phyloP scores from a whole-genome alignment of 805 yeast species.

The Kluyveromyces lactis region DNA sequence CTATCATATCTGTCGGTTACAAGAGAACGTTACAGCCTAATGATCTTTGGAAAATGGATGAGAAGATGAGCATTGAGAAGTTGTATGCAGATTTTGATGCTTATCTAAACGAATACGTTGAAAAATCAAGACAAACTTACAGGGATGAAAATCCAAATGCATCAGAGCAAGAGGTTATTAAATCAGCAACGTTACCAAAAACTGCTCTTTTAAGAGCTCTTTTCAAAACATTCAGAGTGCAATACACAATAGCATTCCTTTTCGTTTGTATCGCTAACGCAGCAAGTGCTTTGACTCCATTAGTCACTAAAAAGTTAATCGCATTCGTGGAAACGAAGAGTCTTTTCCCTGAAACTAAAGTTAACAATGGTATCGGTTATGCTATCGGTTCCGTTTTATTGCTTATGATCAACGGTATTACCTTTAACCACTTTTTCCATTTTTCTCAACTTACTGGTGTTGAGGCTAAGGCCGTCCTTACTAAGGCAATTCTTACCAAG shows the following conservation, averaged over 20 bases:
- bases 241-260: constrained; percentile 36
- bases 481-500: constrained; percentile 62
- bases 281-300: constrained; percentile 48
- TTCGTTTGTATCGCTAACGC: constrained; percentile 42
- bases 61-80: constrained; percentile 35
- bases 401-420: constrained; percentile 40
- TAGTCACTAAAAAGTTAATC: constrained; percentile 57
- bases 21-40: constrained; percentile 59
- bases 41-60: constrained; percentile 46
- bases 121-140: constrained; percentile 28
- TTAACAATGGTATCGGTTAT: constrained; percentile 64
- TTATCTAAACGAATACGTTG: constrained; percentile 27
- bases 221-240: constrained; percentile 41
- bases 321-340: constrained; percentile 50
- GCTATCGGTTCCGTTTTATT: constrained; percentile 61
- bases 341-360: constrained; percentile 32
- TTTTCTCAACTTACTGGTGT: constrained; percentile 58
- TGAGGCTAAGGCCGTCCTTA: constrained; percentile 59
- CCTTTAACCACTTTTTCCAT: constrained; percentile 58
- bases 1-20: constrained; percentile 58
- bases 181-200: constrained; percentile 21
- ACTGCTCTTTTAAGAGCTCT: constrained; percentile 35
- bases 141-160: constrained; percentile 28
- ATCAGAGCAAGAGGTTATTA: constrained; percentile 33
- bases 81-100: constrained; percentile 32